Conservation (phyloP, 2,329 filamentous ascomycete species). For the Phialocephala subalpina region DNA sequence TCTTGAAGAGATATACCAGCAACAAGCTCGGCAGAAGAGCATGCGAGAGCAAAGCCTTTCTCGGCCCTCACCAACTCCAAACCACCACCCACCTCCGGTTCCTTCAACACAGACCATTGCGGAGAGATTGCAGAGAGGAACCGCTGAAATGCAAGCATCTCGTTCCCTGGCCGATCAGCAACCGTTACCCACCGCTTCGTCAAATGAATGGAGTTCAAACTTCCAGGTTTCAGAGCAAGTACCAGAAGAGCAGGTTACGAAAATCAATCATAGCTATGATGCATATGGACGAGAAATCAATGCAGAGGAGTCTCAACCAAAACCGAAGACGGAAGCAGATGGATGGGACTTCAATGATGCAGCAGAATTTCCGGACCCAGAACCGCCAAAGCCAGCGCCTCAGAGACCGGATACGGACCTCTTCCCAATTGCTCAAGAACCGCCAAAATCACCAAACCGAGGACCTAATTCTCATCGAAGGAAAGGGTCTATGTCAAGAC, state of each 20-base stretch:
- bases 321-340: slow-evolving; percentile 65
- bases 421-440: slow-evolving; percentile 83
- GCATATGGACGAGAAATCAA: slow-evolving; percentile 60
- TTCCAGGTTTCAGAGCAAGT: slow-evolving; percentile 41
- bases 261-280: slow-evolving; percentile 66
- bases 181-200: slow-evolving; percentile 50
- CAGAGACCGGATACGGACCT: slow-evolving; percentile 85
- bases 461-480: slow-evolving; percentile 75
- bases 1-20: slow-evolving; percentile 43
- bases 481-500: slow-evolving; percentile 79
- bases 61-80: slow-evolving; percentile 61
- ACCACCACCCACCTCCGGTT: slow-evolving; percentile 66
- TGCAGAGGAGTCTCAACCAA: slow-evolving; percentile 54
- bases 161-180: slow-evolving; percentile 59
- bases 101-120: slow-evolving; percentile 48
- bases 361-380: slow-evolving; percentile 64
- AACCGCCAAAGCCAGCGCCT: slow-evolving; percentile 56
- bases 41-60: slow-evolving; percentile 57
- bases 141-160: slow-evolving; percentile 56
- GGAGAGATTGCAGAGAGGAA: slow-evolving; percentile 39
- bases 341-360: slow-evolving; percentile 94
- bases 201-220: slow-evolving; percentile 47
- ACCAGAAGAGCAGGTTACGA: slow-evolving; percentile 63
- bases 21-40: slow-evolving; percentile 61
- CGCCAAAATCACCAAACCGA: slow-evolving; percentile 81